Evolutionary conservation across 2,329 filamentous ascomycete genomes (phyloP).

Genomic region (Myriosclerotinia duriaeana): DNA sequence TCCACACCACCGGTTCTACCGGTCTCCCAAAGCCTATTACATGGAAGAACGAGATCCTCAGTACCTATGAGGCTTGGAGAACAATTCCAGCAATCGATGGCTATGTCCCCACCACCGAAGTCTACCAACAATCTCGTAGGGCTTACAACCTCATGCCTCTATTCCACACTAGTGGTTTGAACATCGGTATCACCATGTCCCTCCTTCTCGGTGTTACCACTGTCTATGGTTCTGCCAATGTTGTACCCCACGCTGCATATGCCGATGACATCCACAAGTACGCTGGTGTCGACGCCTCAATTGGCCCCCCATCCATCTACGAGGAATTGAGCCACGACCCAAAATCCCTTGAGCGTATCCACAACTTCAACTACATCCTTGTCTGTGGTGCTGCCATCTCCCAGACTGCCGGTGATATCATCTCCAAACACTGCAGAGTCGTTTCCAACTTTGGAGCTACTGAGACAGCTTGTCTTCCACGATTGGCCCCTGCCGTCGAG

Average conservation of each 20-base stretch:
- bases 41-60: constrained; percentile 28
- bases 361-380: constrained; percentile 29
- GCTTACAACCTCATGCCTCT: constrained; percentile 32
- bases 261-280: constrained; percentile 35
- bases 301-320: constrained; percentile 30
- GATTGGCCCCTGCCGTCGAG: constrained; percentile 26
- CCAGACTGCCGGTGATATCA: constrained; percentile 26
- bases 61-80: constrained; percentile 34
- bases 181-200: constrained; percentile 31
- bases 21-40: constrained; percentile 47
- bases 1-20: constrained; percentile 48
- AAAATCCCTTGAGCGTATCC: constrained; percentile 30
- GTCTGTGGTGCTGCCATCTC: constrained; percentile 33
- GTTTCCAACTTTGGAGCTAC: constrained; percentile 32
- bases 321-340: constrained; percentile 31
- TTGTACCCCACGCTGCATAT: constrained; percentile 32
- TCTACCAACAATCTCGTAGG: constrained; percentile 28
- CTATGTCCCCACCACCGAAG: constrained; percentile 80
- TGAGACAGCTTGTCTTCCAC: constrained; percentile 29
- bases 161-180: constrained; percentile 33
- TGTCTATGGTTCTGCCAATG: constrained; percentile 30
- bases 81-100: constrained; percentile 28
- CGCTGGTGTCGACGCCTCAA: constrained; percentile 32
- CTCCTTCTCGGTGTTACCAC: constrained; percentile 32
- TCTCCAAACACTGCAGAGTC: constrained; percentile 29